These are phyloP conservation scores for Neurospora tetraspora DNA, from an alignment of 495 filamentous ascomycete species.

Conservation along the genomic window DNA sequence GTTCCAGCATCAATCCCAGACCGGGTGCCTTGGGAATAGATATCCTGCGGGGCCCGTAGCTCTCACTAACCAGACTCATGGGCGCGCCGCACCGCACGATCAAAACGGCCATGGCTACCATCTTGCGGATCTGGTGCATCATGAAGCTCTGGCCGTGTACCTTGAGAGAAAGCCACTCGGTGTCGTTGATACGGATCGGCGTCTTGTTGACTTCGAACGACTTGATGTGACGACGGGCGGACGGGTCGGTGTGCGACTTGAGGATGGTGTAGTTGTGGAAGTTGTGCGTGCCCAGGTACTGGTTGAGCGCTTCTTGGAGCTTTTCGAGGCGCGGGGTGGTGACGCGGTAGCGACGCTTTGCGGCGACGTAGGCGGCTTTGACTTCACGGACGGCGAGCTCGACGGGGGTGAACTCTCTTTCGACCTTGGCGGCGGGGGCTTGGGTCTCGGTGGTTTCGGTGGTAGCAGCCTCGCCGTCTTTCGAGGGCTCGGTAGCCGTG, in stretches of 20 bases:
- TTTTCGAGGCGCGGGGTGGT: slow-evolving; percentile 56
- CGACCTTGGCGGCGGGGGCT: slow-evolving; percentile 4
- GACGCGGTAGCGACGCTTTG: slow-evolving; percentile 75
- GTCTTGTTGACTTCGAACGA: slow-evolving; percentile 64
- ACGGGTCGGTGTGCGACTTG: slow-evolving; percentile 68
- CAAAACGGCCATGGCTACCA: slow-evolving; percentile 88
- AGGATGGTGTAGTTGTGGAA: slow-evolving; percentile 96
- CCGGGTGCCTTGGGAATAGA: slow-evolving; percentile 90
- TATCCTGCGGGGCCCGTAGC: slow-evolving; percentile 55
- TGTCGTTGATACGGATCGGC: slow-evolving; percentile 77
- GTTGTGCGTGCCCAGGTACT: slow-evolving; percentile 73
- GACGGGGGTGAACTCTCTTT: slow-evolving; percentile 33
- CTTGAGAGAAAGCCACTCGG: slow-evolving; percentile 89
- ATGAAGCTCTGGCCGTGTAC: slow-evolving; percentile 98
- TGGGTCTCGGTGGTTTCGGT: background rate
- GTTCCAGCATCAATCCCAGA: slow-evolving; percentile 76
- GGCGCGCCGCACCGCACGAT: slow-evolving; percentile 70
- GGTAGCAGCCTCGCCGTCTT: slow-evolving; percentile 1
- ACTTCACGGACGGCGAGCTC: slow-evolving; percentile 60
- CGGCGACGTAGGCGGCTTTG: slow-evolving; percentile 64
- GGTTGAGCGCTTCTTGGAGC: slow-evolving; percentile 58
- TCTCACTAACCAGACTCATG: slow-evolving; percentile 54
- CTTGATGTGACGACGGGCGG: slow-evolving; percentile 78
- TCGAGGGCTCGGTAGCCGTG: background rate
- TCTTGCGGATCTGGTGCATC: slow-evolving; percentile 99